phyloP scores from a whole-genome alignment of 2,329 filamentous ascomycete species.

The Pyricularia grisea region DNA sequence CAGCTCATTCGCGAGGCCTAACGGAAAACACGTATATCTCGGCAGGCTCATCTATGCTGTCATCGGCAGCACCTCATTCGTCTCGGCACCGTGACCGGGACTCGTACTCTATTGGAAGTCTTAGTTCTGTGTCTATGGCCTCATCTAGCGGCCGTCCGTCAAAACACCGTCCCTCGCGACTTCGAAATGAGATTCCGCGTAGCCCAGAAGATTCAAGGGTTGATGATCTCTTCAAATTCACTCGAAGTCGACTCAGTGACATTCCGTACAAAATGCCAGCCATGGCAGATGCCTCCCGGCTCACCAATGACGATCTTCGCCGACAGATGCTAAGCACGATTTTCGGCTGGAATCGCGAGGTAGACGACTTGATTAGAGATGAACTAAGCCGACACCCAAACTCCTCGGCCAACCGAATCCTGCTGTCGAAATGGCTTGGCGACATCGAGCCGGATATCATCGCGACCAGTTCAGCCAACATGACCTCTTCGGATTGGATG shows the following conservation, averaged over 20 bases:
- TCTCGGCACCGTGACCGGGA: conserved; percentile 28
- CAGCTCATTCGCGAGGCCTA: conserved; percentile 41
- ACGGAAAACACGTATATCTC: conserved; percentile 63
- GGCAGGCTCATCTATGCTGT: conserved; percentile 47
- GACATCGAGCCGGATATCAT: conserved; percentile 76
- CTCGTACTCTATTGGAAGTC: conserved; percentile 41
- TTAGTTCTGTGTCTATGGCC: conserved; percentile 38
- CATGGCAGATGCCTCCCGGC: conserved; percentile 41
- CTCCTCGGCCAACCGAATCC: conserved; percentile 68
- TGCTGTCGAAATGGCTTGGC: conserved; percentile 88
- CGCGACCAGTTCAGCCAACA: conserved; percentile 70
- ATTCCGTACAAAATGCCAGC: conserved; percentile 67
- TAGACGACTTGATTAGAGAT: conserved; percentile 72
- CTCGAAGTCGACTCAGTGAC: conserved; percentile 69
- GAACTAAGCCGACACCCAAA: conserved; percentile 67
- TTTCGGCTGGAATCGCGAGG: conserved; percentile 88
- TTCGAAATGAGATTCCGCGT: conserved; percentile 71
- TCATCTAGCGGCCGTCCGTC: conserved; percentile 28
- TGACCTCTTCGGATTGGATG: conserved; percentile 96
- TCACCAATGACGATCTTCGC: conserved; percentile 73
- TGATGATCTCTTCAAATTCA: conserved; percentile 79
- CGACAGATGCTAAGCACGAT: conserved; percentile 88
- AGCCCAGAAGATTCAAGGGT: conserved; percentile 67
- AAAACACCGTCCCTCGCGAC: conserved; percentile 50
- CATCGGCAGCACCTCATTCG: conserved; percentile 14